A percentile compares a stretch with the other conserved stretches of the same genome.
Evolutionary conservation across 129 eudicot genomes (phyloP).

Genomic region (Artemisia tridentata): DNA sequence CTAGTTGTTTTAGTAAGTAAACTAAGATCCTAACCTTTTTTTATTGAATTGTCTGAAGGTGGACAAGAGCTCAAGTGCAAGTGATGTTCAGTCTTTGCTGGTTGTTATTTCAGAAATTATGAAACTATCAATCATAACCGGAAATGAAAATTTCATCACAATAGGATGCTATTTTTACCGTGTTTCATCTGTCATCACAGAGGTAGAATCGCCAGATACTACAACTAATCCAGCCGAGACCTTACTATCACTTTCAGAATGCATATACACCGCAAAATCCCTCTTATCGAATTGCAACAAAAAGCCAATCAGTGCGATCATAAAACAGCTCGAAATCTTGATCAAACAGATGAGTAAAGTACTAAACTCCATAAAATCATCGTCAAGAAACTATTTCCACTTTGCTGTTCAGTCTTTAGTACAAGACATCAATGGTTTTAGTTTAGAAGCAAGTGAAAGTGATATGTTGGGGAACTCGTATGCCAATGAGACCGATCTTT

Average conservation of each 20-base stretch:
- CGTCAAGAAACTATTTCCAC: constrained; percentile 32
- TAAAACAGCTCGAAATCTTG: constrained; percentile 48
- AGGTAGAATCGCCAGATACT: constrained; percentile 33
- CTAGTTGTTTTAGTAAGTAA: background rate
- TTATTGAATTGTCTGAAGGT: constrained; percentile 24
- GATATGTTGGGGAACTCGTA: background rate
- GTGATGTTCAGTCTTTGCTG: constrained; percentile 46
- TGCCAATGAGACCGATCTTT: constrained; percentile 50
- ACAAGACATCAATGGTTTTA: constrained; percentile 49
- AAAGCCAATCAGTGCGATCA: background rate
- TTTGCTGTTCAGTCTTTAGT: constrained; percentile 42
- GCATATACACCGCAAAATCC: constrained; percentile 34
- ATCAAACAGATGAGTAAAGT: constrained; percentile 45
- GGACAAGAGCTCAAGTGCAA: constrained; percentile 29
- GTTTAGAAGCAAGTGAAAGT: constrained; percentile 21
- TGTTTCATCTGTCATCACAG: constrained; percentile 39
- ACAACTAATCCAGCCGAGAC: constrained; percentile 28
- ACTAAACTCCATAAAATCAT: constrained; percentile 37
- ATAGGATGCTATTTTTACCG: constrained; percentile 62
- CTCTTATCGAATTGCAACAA: constrained; percentile 27
- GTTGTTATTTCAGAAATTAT: constrained; percentile 48
- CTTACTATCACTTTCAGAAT: constrained; percentile 34
- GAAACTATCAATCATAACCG: constrained; percentile 25
- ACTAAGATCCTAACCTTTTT: background rate
- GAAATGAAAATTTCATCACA: constrained; percentile 39